Percentiles rank a stretch among this genome's conserved stretches.
Evolutionary conservation across 768 basidiomycete genomes (phyloP).

Genomic region (Trametopsis cervina): DNA sequence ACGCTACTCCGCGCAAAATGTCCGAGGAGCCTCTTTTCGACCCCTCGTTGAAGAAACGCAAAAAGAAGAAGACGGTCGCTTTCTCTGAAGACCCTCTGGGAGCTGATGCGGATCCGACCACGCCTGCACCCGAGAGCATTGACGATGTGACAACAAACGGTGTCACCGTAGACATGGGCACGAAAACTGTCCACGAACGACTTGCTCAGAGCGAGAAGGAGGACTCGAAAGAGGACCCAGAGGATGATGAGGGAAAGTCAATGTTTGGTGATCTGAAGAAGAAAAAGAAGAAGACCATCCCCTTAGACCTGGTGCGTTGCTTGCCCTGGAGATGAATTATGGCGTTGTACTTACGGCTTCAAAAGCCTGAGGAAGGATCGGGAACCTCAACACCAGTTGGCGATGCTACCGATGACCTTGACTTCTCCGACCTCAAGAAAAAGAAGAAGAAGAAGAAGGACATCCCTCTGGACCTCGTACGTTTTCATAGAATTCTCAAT

Average conservation of each 20-base stretch:
- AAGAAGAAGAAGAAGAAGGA: conserved; percentile 89
- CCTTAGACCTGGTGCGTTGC: conserved; percentile 66
- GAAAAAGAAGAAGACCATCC: conserved; percentile 83
- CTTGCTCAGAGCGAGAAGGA: conserved; percentile 48
- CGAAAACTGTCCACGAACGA: conserved; percentile 67
- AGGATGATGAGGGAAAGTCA: conserved; percentile 69
- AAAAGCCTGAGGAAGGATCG: conserved; percentile 57
- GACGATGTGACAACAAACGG: conserved; percentile 65
- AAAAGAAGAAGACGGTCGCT: conserved; percentile 79
- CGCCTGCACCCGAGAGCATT: conserved; percentile 67
- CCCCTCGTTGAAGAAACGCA: conserved; percentile 66
- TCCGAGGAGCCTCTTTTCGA: conserved; percentile 77
- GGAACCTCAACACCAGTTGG: conserved; percentile 54
- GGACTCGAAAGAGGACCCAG: conserved; percentile 35
- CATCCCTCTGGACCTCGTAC: conserved; percentile 73
- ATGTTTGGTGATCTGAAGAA: conserved; percentile 86
- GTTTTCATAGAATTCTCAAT: no score
- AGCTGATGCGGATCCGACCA: conserved; percentile 65
- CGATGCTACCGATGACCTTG: conserved; percentile 58
- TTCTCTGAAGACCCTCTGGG: conserved; percentile 82
- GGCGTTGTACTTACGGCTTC: background rate
- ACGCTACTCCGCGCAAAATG: conserved; percentile 27
- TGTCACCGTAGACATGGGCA: conserved; percentile 70
- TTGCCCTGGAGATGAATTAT: background rate
- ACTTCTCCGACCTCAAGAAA: conserved; percentile 79